Conservation (phyloP, 2,329 filamentous ascomycete species). For the Thermothelomyces thermophilus region DNA sequence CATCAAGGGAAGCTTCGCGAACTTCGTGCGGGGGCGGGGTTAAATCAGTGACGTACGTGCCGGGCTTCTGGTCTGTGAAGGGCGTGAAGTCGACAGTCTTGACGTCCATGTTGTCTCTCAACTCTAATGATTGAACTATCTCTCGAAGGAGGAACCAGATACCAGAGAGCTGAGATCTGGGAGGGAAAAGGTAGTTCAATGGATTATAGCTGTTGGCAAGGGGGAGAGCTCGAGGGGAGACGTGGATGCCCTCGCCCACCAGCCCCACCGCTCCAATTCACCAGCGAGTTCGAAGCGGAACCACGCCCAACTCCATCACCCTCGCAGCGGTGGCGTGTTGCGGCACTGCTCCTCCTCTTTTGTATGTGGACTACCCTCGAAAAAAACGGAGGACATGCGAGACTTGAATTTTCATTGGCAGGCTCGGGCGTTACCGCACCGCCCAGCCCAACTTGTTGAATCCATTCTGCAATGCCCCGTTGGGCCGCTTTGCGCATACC, state of each 20-base stretch:
- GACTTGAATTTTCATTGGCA: slow-evolving; percentile 1
- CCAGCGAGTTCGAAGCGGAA: background rate
- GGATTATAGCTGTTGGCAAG: background rate
- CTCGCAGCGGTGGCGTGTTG: slow-evolving; percentile 5
- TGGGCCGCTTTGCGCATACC: background rate
- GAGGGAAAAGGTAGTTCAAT: too few relatives aligned
- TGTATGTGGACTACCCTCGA: too few relatives aligned
- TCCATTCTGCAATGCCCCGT: too few relatives aligned
- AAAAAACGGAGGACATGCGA: background rate
- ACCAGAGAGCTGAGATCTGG: too few relatives aligned
- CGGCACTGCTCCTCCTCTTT: too few relatives aligned
- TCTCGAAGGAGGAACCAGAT: too few relatives aligned
- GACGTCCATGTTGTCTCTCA: slow-evolving; percentile 52
- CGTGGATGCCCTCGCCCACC: background rate
- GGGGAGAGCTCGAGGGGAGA: background rate
- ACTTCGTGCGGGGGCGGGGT: slow-evolving; percentile 30
- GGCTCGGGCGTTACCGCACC: background rate
- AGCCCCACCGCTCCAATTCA: slow-evolving; percentile 9
- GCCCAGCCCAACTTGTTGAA: too few relatives aligned
- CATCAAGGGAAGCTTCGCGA: slow-evolving; percentile 3
- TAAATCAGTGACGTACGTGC: slow-evolving; percentile 70
- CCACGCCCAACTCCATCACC: background rate
- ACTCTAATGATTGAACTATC: too few relatives aligned
- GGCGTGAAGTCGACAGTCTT: slow-evolving; percentile 76
- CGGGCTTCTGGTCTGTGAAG: slow-evolving; percentile 95